These are phyloP conservation scores for Avena insularis DNA, from an alignment of 176 grass and related monocot genomes.

Conservation along the genomic window DNA sequence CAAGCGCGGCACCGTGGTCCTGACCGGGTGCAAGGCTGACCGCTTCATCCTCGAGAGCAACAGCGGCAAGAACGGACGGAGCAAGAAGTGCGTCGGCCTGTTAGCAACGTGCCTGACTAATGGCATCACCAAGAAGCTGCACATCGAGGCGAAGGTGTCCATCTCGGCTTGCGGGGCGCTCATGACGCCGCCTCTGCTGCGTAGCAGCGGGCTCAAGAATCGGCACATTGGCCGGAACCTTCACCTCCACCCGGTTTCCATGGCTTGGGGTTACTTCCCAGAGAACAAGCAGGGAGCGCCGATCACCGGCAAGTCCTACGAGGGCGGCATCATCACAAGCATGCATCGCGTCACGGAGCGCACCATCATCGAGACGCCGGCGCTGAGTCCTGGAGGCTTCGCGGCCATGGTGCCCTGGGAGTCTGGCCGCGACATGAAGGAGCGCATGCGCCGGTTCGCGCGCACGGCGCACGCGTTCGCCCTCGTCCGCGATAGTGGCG, in stretches of 20 bases:
- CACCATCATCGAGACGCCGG: conserved; percentile 79
- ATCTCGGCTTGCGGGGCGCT: conserved; percentile 76
- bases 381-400: conserved; percentile 59
- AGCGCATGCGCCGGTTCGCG: conserved; percentile 67
- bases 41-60: conserved; percentile 57
- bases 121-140: conserved; percentile 59
- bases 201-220: conserved; percentile 71
- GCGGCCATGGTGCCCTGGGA: conserved; percentile 69
- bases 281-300: conserved; percentile 41
- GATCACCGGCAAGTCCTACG: conserved; percentile 54
- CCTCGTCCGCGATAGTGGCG: conserved; percentile 68
- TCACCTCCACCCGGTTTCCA: conserved; percentile 76
- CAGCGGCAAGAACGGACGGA: neutral
- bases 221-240: conserved; percentile 88
- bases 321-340: conserved; percentile 90
- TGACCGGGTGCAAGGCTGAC: conserved; percentile 79
- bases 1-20: conserved; percentile 58
- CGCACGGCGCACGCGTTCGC: conserved; percentile 77
- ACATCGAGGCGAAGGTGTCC: conserved; percentile 69
- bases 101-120: conserved; percentile 53
- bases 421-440: conserved; percentile 74
- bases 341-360: conserved; percentile 68
- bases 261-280: conserved; percentile 94
- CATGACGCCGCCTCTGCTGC: conserved; percentile 73
- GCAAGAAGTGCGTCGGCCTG: conserved; percentile 68